A percentile compares a stretch with the other conserved stretches of the same genome.
Evolutionary conservation across 208 protist genomes (phyloP).

Genomic region (Leishmania tropica): DNA sequence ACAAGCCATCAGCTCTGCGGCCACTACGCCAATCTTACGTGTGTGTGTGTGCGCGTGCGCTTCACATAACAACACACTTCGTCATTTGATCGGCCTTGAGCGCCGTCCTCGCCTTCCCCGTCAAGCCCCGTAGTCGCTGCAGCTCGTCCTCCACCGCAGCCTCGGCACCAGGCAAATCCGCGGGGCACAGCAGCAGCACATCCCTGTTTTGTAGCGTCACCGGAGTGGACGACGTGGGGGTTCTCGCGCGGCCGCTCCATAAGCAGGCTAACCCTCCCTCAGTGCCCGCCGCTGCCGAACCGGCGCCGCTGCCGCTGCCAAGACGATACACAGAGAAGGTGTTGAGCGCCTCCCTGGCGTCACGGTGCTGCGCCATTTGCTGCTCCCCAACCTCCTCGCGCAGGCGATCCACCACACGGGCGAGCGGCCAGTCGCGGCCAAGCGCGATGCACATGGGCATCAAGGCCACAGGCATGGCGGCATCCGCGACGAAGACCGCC

Average conservation of each 20-base stretch:
- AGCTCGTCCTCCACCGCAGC: slow-evolving; percentile 45
- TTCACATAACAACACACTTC: slow-evolving; percentile 65
- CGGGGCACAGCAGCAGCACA: slow-evolving; percentile 48
- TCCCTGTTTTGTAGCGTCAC: slow-evolving; percentile 47
- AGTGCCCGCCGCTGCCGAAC: not conserved
- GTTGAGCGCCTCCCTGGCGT: not conserved
- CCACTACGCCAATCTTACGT: no score
- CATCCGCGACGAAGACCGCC: slow-evolving; percentile 33
- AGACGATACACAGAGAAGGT: slow-evolving; percentile 21
- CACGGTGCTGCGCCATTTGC: slow-evolving; percentile 13
- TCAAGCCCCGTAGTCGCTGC: slow-evolving; percentile 37
- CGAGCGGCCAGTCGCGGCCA: slow-evolving; percentile 42
- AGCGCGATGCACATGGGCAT: slow-evolving; percentile 50
- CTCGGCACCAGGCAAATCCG: slow-evolving; percentile 11
- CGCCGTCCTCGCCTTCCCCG: slow-evolving; percentile 54
- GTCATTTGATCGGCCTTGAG: slow-evolving; percentile 60
- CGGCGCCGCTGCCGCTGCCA: not conserved
- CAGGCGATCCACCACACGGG: slow-evolving; percentile 42
- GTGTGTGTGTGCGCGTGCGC: not conserved
- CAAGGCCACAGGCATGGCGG: slow-evolving; percentile 22
- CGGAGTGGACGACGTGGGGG: not conserved
- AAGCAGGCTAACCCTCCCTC: not conserved
- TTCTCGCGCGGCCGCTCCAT: not conserved
- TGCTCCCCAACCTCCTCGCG: slow-evolving; percentile 35
- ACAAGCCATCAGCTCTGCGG: no score